Evolutionary conservation across 305 asterid genomes (phyloP).

Genomic region (Euphrasia arctica): DNA sequence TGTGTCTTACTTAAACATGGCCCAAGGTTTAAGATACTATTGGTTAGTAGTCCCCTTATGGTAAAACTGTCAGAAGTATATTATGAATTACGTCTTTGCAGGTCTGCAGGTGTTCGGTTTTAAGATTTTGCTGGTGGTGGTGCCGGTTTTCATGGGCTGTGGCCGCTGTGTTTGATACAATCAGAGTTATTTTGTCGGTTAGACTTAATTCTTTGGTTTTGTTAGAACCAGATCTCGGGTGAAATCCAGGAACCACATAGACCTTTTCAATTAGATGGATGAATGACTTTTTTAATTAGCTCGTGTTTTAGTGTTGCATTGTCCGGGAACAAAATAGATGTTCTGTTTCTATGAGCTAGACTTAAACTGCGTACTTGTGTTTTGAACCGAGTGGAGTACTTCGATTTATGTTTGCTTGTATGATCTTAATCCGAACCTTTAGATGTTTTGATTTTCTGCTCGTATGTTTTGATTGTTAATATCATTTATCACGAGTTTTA

Average conservation of each 20-base stretch:
- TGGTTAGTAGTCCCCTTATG: constrained; percentile 32
- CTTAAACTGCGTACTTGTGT: neutral
- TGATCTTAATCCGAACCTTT: neutral
- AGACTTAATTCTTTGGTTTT: constrained; percentile 5
- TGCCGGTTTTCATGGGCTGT: constrained; percentile 33
- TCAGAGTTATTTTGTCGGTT: neutral
- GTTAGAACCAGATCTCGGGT: constrained; percentile 17
- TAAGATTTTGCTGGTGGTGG: constrained; percentile 60
- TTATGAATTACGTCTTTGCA: constrained; percentile 73
- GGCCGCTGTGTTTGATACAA: constrained; percentile 21
- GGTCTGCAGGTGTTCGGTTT: constrained; percentile 82
- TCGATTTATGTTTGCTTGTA: neutral
- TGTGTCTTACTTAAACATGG: constrained; percentile 23
- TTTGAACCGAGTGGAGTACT: neutral
- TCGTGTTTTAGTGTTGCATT: neutral
- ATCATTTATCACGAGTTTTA: neutral
- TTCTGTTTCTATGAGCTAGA: neutral
- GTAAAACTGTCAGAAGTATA: constrained; percentile 54
- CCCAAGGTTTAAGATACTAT: constrained; percentile 29
- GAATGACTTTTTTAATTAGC: neutral
- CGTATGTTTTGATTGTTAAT: neutral
- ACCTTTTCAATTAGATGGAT: constrained; percentile 20
- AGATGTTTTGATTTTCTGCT: neutral
- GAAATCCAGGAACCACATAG: neutral
- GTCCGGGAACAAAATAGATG: neutral